phyloP scores from a whole-genome alignment of 371 early-diverging fungal species.

The Circinella minor region DNA sequence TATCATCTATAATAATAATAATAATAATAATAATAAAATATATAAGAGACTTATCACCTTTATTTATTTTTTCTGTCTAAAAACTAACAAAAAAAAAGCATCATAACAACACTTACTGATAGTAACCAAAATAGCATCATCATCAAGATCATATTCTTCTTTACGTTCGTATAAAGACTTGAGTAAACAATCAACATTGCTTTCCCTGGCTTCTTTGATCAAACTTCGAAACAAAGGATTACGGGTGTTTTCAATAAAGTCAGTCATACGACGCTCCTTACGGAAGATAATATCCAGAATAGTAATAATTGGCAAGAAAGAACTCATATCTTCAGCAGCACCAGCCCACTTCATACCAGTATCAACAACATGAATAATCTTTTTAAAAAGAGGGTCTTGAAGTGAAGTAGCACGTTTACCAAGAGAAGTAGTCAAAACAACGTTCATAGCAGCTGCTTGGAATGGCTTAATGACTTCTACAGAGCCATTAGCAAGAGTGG shows the following conservation, averaged over 20 bases:
- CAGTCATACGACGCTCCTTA: slow-evolving; percentile 11
- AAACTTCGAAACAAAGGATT: slow-evolving; percentile 19
- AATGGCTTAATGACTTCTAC: slow-evolving; percentile 17
- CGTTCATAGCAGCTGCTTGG: slow-evolving; percentile 21
- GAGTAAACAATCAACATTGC: slow-evolving; percentile 21
- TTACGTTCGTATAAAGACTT: slow-evolving; percentile 24
- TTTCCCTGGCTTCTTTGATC: slow-evolving; percentile 16
- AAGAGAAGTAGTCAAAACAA: slow-evolving; percentile 15
- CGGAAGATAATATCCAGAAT: slow-evolving; percentile 12
- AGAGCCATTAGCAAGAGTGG: slow-evolving; percentile 4
- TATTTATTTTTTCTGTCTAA: not conserved
- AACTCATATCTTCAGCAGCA: slow-evolving; percentile 23
- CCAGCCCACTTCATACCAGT: slow-evolving; percentile 18
- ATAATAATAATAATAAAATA: not conserved
- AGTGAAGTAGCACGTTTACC: slow-evolving; percentile 20
- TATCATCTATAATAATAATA: slow-evolving; percentile 18
- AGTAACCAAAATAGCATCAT: slow-evolving; percentile 19
- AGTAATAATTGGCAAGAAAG: slow-evolving; percentile 23
- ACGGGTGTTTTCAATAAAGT: slow-evolving; percentile 13
- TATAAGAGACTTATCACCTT: too few relatives aligned
- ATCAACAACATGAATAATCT: slow-evolving; percentile 15
- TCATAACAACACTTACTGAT: slow-evolving; percentile 22
- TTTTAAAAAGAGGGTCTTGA: slow-evolving; percentile 18
- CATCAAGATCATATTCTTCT: slow-evolving; percentile 28
- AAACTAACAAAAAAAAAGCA: not conserved